phyloP scores from a whole-genome alignment of 805 yeast genomes.

The Priceomyces fermenticarens region DNA sequence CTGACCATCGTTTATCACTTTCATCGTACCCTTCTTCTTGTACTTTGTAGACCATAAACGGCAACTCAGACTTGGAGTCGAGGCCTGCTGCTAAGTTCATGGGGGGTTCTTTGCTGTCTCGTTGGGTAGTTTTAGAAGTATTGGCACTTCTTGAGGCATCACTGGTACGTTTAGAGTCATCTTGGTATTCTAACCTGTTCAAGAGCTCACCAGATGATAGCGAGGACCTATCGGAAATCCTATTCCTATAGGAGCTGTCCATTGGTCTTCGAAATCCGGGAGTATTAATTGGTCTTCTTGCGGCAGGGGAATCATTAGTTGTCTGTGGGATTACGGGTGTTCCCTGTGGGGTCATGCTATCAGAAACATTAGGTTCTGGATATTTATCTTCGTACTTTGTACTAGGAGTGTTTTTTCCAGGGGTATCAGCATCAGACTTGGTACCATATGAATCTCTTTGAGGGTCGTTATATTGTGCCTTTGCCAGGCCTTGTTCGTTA shows the following conservation, averaged over 20 bases:
- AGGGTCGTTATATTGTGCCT: no score
- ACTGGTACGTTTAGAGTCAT: constrained; percentile 3
- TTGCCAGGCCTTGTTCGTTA: no score
- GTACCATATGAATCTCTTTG: no score
- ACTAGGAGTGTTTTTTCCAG: background rate
- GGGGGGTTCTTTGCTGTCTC: background rate
- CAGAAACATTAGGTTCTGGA: constrained; percentile 18
- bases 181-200: constrained; percentile 19
- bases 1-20: constrained; percentile 22
- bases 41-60: constrained; percentile 28
- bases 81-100: constrained; percentile 24
- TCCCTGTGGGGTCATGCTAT: constrained; percentile 10
- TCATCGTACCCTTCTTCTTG: constrained; percentile 18
- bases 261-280: constrained; percentile 91
- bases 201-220: constrained; percentile 31
- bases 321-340: no score
- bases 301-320: constrained; percentile 85
- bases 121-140: background rate
- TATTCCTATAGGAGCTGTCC: constrained; percentile 55
- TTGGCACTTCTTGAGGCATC: background rate
- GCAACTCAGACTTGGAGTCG: constrained; percentile 23
- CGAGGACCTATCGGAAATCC: constrained; percentile 13
- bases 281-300: constrained; percentile 78
- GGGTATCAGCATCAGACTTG: no score
- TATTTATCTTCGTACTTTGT: constrained; percentile 11